phyloP scores from a whole-genome alignment of 345 rosid genomes.

The Gossypium anomalum region DNA sequence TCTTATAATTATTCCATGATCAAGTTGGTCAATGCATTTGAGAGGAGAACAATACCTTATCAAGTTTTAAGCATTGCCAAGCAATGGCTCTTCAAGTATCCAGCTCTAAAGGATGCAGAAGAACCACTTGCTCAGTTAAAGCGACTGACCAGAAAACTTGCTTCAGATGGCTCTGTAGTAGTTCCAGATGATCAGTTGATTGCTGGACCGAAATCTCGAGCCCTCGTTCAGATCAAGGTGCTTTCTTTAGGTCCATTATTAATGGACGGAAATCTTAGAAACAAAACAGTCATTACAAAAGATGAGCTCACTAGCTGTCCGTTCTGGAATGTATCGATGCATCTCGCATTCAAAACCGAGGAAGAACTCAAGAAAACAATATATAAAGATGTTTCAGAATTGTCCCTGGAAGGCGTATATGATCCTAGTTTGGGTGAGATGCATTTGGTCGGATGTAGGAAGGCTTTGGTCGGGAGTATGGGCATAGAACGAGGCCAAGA shows the following conservation, averaged over 20 bases:
- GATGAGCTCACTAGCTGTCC: background rate
- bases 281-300: conserved; percentile 3
- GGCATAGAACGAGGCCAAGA: conserved; percentile 2
- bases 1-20: conserved; percentile 1
- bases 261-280: background rate
- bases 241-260: conserved; percentile 7
- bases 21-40: background rate
- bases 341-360: background rate
- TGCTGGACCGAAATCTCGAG: background rate
- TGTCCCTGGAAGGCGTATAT: conserved; percentile 9
- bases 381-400: background rate
- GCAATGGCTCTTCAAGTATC: background rate
- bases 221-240: background rate
- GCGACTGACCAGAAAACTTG: background rate
- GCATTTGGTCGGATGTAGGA: conserved; percentile 9
- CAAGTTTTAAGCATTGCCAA: background rate
- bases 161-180: background rate
- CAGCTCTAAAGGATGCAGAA: background rate
- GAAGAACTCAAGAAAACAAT: background rate
- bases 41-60: background rate
- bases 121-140: background rate
- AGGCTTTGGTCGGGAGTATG: conserved; percentile 1
- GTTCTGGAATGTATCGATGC: conserved; percentile 1
- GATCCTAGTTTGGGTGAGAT: conserved; percentile 2
- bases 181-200: background rate